Evolutionary conservation across 2,329 filamentous ascomycete genomes (phyloP).

Genomic region (Cladobotryum mycophilum): DNA sequence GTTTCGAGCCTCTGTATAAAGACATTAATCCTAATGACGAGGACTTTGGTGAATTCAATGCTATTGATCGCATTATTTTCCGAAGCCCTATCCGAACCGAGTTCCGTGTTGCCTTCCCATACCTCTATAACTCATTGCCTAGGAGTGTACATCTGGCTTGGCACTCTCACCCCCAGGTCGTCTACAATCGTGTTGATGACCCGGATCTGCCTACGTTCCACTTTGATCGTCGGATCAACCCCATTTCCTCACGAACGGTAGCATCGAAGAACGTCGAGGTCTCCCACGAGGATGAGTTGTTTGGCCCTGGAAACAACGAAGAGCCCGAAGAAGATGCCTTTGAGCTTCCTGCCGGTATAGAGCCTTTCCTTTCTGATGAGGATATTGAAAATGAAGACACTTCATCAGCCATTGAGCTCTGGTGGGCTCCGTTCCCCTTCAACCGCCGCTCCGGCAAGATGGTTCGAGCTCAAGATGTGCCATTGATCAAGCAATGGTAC

Average conservation of each 20-base stretch:
- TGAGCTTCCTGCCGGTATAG: constrained; percentile 68
- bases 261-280: constrained; percentile 89
- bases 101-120: constrained; percentile 90
- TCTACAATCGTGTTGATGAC: constrained; percentile 84
- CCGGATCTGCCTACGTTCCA: constrained; percentile 91
- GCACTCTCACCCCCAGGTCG: constrained; percentile 89
- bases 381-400: constrained; percentile 86
- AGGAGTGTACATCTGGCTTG: constrained; percentile 88
- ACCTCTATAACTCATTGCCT: constrained; percentile 91
- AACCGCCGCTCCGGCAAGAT: constrained; percentile 89
- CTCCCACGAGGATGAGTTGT: constrained; percentile 89
- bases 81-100: constrained; percentile 90
- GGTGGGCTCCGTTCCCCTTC: constrained; percentile 98
- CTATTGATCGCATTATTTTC: constrained; percentile 98
- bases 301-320: constrained; percentile 70
- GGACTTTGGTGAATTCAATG: constrained; percentile 99
- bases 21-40: constrained; percentile 98
- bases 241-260: constrained; percentile 90
- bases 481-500: constrained; percentile 97
- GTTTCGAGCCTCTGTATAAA: constrained; percentile 96
- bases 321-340: constrained; percentile 77
- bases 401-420: constrained; percentile 82
- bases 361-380: constrained; percentile 86
- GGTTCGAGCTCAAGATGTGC: constrained; percentile 95
- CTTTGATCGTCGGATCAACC: constrained; percentile 96